Conservation (phyloP, 2,329 filamentous ascomycete genomes). For the Phialemoniopsis sp. region DNA sequence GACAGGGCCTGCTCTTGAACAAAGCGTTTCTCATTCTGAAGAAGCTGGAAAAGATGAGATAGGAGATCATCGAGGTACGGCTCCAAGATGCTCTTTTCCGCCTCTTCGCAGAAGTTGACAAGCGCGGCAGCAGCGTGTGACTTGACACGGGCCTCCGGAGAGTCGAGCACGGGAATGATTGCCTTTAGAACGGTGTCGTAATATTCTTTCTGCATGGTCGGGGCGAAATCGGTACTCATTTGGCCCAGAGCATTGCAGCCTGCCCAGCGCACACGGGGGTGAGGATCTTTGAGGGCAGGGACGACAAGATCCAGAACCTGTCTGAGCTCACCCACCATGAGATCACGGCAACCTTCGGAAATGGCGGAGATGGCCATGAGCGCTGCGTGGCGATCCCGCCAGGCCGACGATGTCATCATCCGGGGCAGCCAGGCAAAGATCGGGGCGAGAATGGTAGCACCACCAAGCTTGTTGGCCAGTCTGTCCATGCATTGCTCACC, state of each 20-base stretch:
- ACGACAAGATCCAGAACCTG: slow-evolving; percentile 95
- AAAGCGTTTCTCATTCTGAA: slow-evolving; percentile 90
- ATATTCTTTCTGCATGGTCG: slow-evolving; percentile 96
- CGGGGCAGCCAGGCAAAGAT: slow-evolving; percentile 96
- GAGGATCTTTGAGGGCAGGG: slow-evolving; percentile 81
- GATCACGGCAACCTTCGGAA: slow-evolving; percentile 90
- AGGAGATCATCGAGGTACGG: slow-evolving; percentile 90
- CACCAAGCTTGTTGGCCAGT: slow-evolving; percentile 93
- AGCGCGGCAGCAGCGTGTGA: slow-evolving; percentile 96
- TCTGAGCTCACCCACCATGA: slow-evolving; percentile 92
- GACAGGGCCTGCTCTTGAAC: slow-evolving; percentile 97
- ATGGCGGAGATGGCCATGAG: slow-evolving; percentile 99
- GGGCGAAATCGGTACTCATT: slow-evolving; percentile 99
- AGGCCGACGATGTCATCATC: slow-evolving; percentile 94
- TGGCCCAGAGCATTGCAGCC: slow-evolving; percentile 98
- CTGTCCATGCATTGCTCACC: slow-evolving; percentile 99
- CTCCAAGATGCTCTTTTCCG: slow-evolving; percentile 85
- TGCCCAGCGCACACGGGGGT: slow-evolving; percentile 93
- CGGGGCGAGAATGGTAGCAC: slow-evolving; percentile 84
- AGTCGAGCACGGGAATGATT: slow-evolving; percentile 88
- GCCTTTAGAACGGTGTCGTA: slow-evolving; percentile 82
- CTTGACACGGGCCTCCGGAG: slow-evolving; percentile 88
- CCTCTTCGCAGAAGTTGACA: slow-evolving; percentile 98
- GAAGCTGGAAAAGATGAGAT: slow-evolving; percentile 77
- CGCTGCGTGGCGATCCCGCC: slow-evolving; percentile 93